Conservation (phyloP, 1,284 basidiomycete species). For the Microbotryomycetes sp. region DNA sequence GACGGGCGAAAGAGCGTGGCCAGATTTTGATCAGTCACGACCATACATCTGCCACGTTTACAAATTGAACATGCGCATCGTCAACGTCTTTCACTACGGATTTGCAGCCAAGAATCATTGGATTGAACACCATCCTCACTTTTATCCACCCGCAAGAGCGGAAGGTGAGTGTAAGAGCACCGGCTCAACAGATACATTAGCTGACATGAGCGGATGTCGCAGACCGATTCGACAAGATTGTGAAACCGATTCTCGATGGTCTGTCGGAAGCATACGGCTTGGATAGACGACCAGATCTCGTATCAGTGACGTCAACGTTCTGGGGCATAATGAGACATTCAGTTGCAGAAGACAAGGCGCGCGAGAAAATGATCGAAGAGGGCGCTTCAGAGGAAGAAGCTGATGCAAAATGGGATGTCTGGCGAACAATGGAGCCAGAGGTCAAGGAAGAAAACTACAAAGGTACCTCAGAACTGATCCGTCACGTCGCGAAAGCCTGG, state of each 20-base stretch:
- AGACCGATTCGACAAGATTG: constrained; percentile 28
- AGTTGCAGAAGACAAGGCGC: constrained; percentile 9
- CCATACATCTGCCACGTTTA: constrained; percentile 24
- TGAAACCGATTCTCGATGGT: constrained; percentile 15
- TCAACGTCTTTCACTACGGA: constrained; percentile 29
- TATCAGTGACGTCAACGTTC: constrained; percentile 20
- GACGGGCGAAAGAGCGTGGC: constrained; percentile 18
- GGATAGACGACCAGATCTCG: constrained; percentile 14
- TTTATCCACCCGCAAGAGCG: constrained; percentile 15
- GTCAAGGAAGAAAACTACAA: constrained; percentile 7
- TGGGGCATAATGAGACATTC: constrained; percentile 22
- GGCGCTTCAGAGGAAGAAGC: constrained; percentile 3
- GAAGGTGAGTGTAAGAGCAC: constrained; percentile 10
- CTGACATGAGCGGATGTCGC: not conserved
- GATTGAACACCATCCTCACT: constrained; percentile 15
- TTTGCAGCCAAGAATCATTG: constrained; percentile 6
- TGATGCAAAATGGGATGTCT: not conserved
- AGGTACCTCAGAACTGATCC: constrained; percentile 7
- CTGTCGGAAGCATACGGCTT: constrained; percentile 7
- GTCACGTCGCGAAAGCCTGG: constrained; percentile 18
- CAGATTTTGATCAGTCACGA: constrained; percentile 11
- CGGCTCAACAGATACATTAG: not conserved
- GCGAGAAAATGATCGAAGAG: not conserved
- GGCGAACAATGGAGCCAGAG: constrained; percentile 4
- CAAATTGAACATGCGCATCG: constrained; percentile 13